phyloP scores from a whole-genome alignment of 108 stramenopile species.

The Discostella pseudostelligera region DNA sequence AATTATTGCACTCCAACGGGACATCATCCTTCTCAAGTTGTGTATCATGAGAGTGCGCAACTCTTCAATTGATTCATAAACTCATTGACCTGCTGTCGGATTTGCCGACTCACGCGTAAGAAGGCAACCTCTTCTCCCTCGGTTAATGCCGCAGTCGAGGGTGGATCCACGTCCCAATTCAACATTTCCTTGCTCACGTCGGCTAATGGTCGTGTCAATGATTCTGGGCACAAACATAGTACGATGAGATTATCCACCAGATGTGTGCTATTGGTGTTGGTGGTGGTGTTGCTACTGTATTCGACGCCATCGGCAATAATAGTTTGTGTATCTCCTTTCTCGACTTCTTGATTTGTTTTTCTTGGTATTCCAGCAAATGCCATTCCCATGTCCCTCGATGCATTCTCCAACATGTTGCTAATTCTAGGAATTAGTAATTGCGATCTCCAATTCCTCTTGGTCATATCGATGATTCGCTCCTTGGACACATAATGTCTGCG shows the following conservation, averaged over 20 bases:
- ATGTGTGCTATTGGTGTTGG: not conserved
- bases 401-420: slow-evolving; percentile 10
- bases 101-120: slow-evolving; percentile 43
- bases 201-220: slow-evolving; percentile 16
- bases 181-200: slow-evolving; percentile 39
- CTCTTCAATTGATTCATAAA: slow-evolving; percentile 27
- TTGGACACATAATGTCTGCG: not conserved
- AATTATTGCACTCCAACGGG: too few species aligned
- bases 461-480: slow-evolving; percentile 2
- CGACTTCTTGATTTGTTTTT: not conserved
- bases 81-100: slow-evolving; percentile 23
- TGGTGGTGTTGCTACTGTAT: not conserved
- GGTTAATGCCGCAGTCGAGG: slow-evolving; percentile 43
- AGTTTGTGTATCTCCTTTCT: not conserved
- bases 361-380: slow-evolving; percentile 16
- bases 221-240: slow-evolving; percentile 48
- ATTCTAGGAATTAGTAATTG: not conserved
- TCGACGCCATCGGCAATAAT: too few species aligned
- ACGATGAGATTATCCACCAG: slow-evolving; percentile 48
- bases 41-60: not conserved
- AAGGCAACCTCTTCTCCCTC: slow-evolving; percentile 53
- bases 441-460: not conserved
- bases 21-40: too few species aligned
- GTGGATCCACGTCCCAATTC: not conserved
- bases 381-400: slow-evolving; percentile 22